Base-by-base conservation (phyloP, 179 eudicot species). In the Heliamphora pulchella region DNA sequence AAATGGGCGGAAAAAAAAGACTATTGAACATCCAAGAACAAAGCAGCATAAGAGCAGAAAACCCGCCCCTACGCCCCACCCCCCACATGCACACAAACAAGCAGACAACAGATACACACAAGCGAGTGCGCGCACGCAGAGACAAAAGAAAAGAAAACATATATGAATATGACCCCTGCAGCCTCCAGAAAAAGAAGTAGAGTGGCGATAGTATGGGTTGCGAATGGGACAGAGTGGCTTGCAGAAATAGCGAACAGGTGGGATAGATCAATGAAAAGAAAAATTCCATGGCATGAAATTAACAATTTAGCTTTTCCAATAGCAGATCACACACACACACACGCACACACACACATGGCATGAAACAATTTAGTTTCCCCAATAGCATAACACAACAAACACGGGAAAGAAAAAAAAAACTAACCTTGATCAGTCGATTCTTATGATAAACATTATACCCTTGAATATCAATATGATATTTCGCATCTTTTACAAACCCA, bases 361-460 rank as follows among this genome's bases (percentile, higher is more conserved):
- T n/a, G n/a, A n/a, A n/a, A n/a, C n/a, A n/a, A n/a, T n/a, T n/a
- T n/a, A n/a, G n/a, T n/a, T n/a, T n/a, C n/a, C n/a, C n/a, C n/a
- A n/a, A n/a, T n/a, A n/a, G n/a, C n/a, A n/a, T n/a, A n/a, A n/a
- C n/a, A n/a, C n/a, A n/a, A 4, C 47, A 22, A 4, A 5, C 1
- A 41, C 39, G 5, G 71, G 3, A 1, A 13, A 54, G 39, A 68
- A 2, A 41, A 43, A 70, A 18, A 54, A 75, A 48, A 66, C 81
- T 53, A 66, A 89, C 94, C 94, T 89, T 91, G 66, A 91, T 93
- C 3, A 91, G 93, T 47, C 96, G 84, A 74, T 93, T 93, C 82
- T 93, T 93, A 74, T 91, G 94, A 80, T 91, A 91, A 44, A 93
- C 92, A 75, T 90, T 91, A 86, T 89, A 93, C 59, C 96, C 97